phyloP scores from a whole-genome alignment of 306 rosid genomes.

The Hippophae tibetana region DNA sequence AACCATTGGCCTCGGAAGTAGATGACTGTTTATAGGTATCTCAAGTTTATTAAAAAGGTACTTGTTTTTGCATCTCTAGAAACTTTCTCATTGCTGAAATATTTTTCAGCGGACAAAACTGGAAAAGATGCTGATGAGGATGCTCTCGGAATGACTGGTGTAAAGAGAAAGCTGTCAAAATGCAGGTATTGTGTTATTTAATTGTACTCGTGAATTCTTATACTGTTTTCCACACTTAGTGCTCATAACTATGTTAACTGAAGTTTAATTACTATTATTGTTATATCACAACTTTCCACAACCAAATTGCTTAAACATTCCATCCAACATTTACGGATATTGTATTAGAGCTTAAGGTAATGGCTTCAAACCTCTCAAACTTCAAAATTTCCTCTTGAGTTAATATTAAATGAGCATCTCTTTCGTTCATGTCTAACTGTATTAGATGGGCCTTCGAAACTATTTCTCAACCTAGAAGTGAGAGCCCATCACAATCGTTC shows the following conservation, averaged over 20 bases:
- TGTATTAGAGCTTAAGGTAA: no score
- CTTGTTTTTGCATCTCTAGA: constrained; percentile 3
- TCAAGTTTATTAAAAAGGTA: constrained; percentile 5
- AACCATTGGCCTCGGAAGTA: constrained; percentile 10
- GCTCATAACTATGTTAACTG: constrained; percentile 14
- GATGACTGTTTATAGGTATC: neutral
- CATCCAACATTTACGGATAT: no score
- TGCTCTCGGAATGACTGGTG: constrained; percentile 29
- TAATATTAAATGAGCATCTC: no score
- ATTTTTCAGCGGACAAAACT: constrained; percentile 45
- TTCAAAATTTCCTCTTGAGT: no score
- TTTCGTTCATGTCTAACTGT: no score
- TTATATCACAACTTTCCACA: constrained; percentile 9
- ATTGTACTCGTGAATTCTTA: constrained; percentile 12
- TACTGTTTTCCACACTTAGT: constrained; percentile 17
- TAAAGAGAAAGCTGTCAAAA: constrained; percentile 59
- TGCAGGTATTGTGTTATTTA: constrained; percentile 47
- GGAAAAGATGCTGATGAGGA: constrained; percentile 33
- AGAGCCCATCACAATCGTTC: no score
- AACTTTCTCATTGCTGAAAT: constrained; percentile 26
- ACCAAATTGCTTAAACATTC: neutral
- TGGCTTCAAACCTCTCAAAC: no score
- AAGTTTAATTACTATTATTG: constrained; percentile 10
- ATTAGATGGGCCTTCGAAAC: no score
- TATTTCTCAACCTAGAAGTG: no score